Conservation (phyloP, 768 basidiomycete species). For the Leucocoprinus sp. region DNA sequence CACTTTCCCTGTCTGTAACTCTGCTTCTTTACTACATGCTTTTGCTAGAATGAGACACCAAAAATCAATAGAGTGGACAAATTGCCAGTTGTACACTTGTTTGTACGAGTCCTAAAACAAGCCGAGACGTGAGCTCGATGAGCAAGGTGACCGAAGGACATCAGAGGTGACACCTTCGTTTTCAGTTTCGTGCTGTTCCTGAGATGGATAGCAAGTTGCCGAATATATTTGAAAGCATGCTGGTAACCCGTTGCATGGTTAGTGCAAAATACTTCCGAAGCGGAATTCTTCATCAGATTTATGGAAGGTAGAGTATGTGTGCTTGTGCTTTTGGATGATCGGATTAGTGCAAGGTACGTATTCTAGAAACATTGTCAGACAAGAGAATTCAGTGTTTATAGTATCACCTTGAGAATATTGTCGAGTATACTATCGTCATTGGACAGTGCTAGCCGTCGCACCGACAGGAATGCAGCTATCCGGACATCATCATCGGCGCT, state of each 20-base stretch:
- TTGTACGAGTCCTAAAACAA: conserved; percentile 72
- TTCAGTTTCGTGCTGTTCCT: conserved; percentile 86
- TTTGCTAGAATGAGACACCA: conserved; percentile 86
- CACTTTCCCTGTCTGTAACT: conserved; percentile 44
- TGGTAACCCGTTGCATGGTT: conserved; percentile 74
- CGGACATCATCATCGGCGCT: conserved; percentile 72
- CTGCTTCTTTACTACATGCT: conserved; percentile 59
- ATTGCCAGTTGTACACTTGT: conserved; percentile 99
- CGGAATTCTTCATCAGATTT: conserved; percentile 97
- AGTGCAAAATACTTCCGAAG: conserved; percentile 82
- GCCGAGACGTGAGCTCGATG: background rate
- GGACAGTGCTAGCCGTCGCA: conserved; percentile 70
- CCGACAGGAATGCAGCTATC: conserved; percentile 79
- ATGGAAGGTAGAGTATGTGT: conserved; percentile 83
- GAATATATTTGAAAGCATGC: conserved; percentile 92
- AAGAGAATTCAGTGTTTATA: background rate
- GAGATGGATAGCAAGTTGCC: conserved; percentile 89
- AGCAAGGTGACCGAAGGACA: background rate
- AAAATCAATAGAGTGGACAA: conserved; percentile 91
- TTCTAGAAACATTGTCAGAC: conserved; percentile 40
- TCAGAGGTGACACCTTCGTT: conserved; percentile 47
- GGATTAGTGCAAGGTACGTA: conserved; percentile 81
- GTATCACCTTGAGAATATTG: conserved; percentile 69
- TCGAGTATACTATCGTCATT: conserved; percentile 79
- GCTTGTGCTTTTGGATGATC: conserved; percentile 78